Evolutionary conservation across 2,329 filamentous ascomycete genomes (phyloP), one percentile per base, ranked within the genome.

Genomic region (Penicillium hesseltinei): DNA sequence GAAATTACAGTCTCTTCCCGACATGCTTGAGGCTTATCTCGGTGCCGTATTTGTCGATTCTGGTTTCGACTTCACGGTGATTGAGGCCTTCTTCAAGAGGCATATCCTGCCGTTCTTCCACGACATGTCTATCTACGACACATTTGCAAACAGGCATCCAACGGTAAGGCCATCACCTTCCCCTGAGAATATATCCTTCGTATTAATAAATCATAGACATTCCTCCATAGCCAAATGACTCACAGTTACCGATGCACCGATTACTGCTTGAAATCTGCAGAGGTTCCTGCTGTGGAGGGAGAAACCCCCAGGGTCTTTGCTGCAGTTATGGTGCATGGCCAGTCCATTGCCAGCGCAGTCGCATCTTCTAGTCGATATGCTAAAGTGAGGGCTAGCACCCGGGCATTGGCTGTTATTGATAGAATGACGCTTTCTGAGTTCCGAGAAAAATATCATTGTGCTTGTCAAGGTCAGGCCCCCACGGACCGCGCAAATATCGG

Each of bases 21-120:
- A 99, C 72, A 84, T 96, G 38, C 81, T 97, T 4, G 94, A 99
- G 79, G 86, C 93, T 0, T 94, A 92, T 66, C 78, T 97, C 3
- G 94, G 92, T 1, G 93, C 93, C 21, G 81, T 97, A 23, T 97
- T 97, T 71, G 89, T 99, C 11, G 94, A 99, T 73, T 89, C 90
- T 0, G 80, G 82, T 45, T 97, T 93, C 75, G 78, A 94, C 69
- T 97, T 88, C 73, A 72, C 73, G 13, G 80, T 86, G 19, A 88
- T 97, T 1, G 84, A 89, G 61, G 70, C 71, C 0, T 97, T 99
- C 76, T 97, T 96, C 74, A 75, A 84, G n/a, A 71, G 67, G 15
- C 86, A 92, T 62, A 83, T 97, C 54, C 81, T 82, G 56, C 87
- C 86, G 3, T 96, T 87, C 76, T 97, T 97, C 71, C 80, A 83